Evolutionary conservation across 2,329 filamentous ascomycete species (phyloP), one percentile per base, ranked within the genome.

Genomic region (Diaporthe citriasiana): DNA sequence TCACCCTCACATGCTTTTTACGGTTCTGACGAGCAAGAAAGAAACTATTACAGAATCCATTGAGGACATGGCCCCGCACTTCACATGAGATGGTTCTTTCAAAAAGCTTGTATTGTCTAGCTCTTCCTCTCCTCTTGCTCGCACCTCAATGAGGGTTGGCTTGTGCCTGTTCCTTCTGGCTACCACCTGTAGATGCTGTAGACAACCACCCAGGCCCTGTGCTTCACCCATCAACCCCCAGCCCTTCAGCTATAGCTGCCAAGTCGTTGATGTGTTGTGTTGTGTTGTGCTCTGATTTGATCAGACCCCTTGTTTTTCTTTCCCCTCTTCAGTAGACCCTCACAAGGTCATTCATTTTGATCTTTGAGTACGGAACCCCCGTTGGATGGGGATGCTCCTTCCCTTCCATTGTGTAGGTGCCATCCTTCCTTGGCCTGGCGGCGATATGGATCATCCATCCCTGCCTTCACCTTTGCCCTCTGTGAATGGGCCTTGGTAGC

Each of bases 101-200:
- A 68, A 40, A 40, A 68, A 22, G 47, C 63, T 40, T 53, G 47
- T 68, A 22, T 40, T 68, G 63, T 68, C 63, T 68, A 68, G 63
- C 63, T 53, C 63, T 68, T 40, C 30, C 42, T 40, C 15, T 35
- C 40, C 47, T 42, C 56, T 40, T 40, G 59, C 13, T 66, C 30
- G 17, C 15, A 38, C 30, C 45, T 66, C 45, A 40, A 40, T 38
- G 33, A 68, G 33, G 47, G 33, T 68, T 50, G 63, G 63, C 47
- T 53, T 68, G 63, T 68, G 63, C 63, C 63, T 53, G 45, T 53
- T 53, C 63, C 47, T 53, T 68, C 63, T 63, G 63, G 38, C 47
- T 25, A 66, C 63, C 63, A 51, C 63, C 45, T 66, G 63, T 51
- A 66, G 45, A 66, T 51, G 63, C 42, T 40, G 42, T 22, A 47